Evolutionary conservation across 257 asterid species (phyloP), one percentile per base, ranked within the genome.

Genomic region (Gentiana macrophylla): DNA sequence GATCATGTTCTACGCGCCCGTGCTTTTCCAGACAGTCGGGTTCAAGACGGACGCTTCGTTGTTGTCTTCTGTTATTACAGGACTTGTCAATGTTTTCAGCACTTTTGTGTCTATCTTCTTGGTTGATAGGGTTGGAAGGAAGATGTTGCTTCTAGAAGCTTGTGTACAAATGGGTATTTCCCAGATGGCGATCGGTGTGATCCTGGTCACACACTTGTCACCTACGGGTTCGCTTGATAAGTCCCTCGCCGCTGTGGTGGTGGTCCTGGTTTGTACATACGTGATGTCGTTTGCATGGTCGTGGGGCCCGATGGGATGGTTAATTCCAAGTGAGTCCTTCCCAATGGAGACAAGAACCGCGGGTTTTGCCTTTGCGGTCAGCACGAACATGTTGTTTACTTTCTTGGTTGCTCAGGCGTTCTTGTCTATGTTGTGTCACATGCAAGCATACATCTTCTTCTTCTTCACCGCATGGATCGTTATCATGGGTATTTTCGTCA

Each of bases 251-350:
- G 41, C 59, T 0, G 10, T 63, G 1, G 89, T 86, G 67, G 90
- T 86, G 50, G 63, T 74, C 8, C 68, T 86, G 1, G 80, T 83
- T 43, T 83, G 95, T 58, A 8, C 70, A 7, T 86, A 63, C 12
- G 95, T 86, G 32, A 81, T 81, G 90, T 57, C 84, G 3, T 86
- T 86, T 49, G 90, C 95, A 0, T 83, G 95, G 95, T 86, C 95
- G 1, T 86, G 91, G 94, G 94, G 95, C 0, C 95, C 94, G 1
- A 70, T 86, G 47, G 90, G 94, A 0, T 83, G 94, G 95, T 56
- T 83, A 3, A 72, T 86, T 4, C 94, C 95, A 0, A 77, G 88
- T 32, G 95, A 86, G 56, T 74, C 80, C 3, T 83, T 77, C 76
- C 95, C 95, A 0, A 3, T 86, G 41, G 95, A 86, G 67, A 81